Conservation (phyloP, 2,329 filamentous ascomycete genomes). For the Cadophora sp. region DNA sequence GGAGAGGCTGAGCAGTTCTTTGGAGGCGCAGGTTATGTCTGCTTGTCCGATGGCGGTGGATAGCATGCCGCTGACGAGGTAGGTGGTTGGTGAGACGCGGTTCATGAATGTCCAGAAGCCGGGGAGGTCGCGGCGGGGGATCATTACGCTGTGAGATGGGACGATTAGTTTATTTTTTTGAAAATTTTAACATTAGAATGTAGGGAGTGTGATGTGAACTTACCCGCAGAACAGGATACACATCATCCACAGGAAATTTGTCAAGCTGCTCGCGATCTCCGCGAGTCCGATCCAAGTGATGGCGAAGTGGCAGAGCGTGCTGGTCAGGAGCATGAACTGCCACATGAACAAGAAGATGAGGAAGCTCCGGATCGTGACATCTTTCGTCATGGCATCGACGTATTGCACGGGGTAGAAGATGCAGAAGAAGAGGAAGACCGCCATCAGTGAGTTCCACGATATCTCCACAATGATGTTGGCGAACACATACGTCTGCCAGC, state of each 20-base stretch:
- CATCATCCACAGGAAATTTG: background rate
- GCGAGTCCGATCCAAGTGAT: background rate
- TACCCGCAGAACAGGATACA: background rate
- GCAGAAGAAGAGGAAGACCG: constrained; percentile 76
- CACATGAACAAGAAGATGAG: constrained; percentile 80
- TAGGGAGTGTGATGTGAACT: background rate
- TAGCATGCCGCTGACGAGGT: constrained; percentile 76
- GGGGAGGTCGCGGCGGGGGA: constrained; percentile 65
- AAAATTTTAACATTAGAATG: background rate
- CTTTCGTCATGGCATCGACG: constrained; percentile 69
- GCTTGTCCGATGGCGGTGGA: constrained; percentile 73
- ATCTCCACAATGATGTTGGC: constrained; percentile 84
- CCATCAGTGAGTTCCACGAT: constrained; percentile 78
- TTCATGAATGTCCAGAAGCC: constrained; percentile 89
- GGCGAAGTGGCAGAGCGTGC: background rate
- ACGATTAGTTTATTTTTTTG: background rate
- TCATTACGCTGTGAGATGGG: constrained; percentile 69
- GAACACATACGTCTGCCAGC: constrained; percentile 68
- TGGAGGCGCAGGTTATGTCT: constrained; percentile 67
- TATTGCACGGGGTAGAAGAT: constrained; percentile 89
- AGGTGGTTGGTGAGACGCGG: constrained; percentile 81
- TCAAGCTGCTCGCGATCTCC: background rate
- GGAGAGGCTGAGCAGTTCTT: constrained; percentile 71
- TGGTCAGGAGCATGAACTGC: constrained; percentile 3
- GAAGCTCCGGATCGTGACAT: constrained; percentile 71